phyloP scores from a whole-genome alignment of 495 filamentous ascomycete genomes.

The Thozetella sp. region DNA sequence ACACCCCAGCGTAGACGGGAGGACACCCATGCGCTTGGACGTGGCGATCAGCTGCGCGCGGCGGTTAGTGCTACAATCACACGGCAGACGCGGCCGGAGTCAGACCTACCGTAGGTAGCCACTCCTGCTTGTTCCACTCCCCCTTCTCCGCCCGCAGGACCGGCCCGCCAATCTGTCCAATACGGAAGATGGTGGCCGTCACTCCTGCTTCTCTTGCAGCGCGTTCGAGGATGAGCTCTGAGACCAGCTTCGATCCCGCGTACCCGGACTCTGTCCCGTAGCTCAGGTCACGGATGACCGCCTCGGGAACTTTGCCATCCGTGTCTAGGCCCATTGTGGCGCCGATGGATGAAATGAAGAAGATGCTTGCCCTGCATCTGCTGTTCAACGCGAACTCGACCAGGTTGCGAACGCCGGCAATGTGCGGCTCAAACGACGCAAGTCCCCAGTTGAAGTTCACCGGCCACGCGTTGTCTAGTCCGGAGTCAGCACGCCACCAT shows the following conservation, averaged over 20 bases:
- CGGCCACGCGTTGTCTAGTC: conserved; percentile 57
- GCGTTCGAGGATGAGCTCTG: conserved; percentile 49
- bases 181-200: conserved; percentile 46
- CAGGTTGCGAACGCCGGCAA: conserved; percentile 53
- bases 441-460: conserved; percentile 64
- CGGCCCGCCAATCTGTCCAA: conserved; percentile 62
- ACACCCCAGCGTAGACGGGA: conserved; percentile 38
- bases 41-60: conserved; percentile 27
- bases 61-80: not conserved
- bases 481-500: not conserved
- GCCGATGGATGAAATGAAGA: conserved; percentile 58
- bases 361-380: conserved; percentile 41
- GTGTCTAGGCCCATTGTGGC: conserved; percentile 28
- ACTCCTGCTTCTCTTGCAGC: conserved; percentile 38
- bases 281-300: conserved; percentile 38
- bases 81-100: not conserved
- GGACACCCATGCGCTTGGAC: conserved; percentile 36
- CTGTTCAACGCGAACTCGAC: conserved; percentile 51
- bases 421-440: conserved; percentile 55
- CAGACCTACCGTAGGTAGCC: conserved; percentile 49
- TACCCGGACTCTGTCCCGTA: conserved; percentile 47
- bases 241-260: conserved; percentile 56
- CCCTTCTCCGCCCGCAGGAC: conserved; percentile 26
- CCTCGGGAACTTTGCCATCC: conserved; percentile 41
- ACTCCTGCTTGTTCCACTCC: conserved; percentile 59